Evolutionary conservation across 208 protist genomes (phyloP), one percentile per base, ranked within the genome.

Genomic region (Entamoeba histolytica): DNA sequence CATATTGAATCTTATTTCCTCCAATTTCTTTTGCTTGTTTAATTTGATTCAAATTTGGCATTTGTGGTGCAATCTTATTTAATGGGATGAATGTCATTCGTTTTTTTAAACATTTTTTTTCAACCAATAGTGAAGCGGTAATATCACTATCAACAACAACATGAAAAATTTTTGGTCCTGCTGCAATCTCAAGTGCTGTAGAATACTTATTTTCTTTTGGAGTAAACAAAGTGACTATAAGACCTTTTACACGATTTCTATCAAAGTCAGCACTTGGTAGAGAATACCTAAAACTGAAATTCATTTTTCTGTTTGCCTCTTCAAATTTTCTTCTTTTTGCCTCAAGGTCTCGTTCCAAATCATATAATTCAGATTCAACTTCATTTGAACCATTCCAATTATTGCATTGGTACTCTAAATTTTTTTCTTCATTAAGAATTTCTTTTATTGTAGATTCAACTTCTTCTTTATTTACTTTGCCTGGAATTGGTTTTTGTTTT

Each of bases 41-140:
- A 23, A 95, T 92, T 39, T 91, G 49, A 57, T 92, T 47, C 28
- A 57, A 17, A 35, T 49, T 28, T 2, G 95, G 0, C 12, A 50
- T 51, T 28, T 39, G 49, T 3, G 73, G 49, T 7, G 93, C 28
- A 73, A 99, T 97, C 69, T 98, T 97, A 95, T 99, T 98, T 8
- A 99, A 96, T n/a, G 99, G 98, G 31, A 99, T 96, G 94, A 99
- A 98, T 6, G 98, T 98, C 0, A 98, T 98, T 50, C 98, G 96
- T 91, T 97, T 95, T 31, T 97, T 96, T 49, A 99, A 96, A 31
- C 61, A 28, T 87, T 97, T 94, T 92, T 97, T 96, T 91, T 95
- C 61, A 23, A 99, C 97, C 44, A 99, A 96, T 35, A 96, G 92
- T 92, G 97, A 97, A 23, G 97, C 98, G 8, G 97, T 97, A 28